Evolutionary conservation across 176 grass and related monocot genomes (phyloP).

Genomic region (Zoysia pacifica): DNA sequence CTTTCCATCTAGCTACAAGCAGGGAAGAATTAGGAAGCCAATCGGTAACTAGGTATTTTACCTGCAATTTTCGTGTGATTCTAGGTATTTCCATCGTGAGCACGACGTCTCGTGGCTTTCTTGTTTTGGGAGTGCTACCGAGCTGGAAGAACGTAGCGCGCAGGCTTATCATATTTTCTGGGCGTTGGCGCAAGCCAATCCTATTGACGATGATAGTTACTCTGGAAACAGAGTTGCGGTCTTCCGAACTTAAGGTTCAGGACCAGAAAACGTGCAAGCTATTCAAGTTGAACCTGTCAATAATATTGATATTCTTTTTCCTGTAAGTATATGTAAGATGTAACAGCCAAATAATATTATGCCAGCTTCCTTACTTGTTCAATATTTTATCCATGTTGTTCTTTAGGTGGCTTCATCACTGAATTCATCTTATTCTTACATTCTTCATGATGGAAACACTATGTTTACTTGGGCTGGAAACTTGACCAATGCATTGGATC

Average conservation of each 20-base stretch:
- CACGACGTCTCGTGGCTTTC: too few species aligned
- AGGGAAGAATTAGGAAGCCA: too few species aligned
- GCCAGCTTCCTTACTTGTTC: conserved; percentile 3
- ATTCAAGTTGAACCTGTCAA: conserved; percentile 75
- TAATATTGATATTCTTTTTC: neutral
- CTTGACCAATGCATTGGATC: conserved; percentile 64
- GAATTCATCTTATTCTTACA: conserved; percentile 92
- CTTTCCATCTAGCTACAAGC: too few species aligned
- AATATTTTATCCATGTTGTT: conserved; percentile 27
- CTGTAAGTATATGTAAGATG: neutral
- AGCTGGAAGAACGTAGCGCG: too few species aligned
- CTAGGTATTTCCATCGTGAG: too few species aligned
- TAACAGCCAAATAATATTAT: neutral
- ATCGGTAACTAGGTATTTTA: too few species aligned
- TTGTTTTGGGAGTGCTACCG: too few species aligned
- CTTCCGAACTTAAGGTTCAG: conserved; percentile 84
- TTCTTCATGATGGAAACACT: conserved; percentile 71
- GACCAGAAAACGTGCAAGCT: conserved; percentile 97
- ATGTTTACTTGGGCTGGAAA: conserved; percentile 85
- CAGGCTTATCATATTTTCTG: too few species aligned
- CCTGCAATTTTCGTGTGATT: too few species aligned
- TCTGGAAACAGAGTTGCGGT: conserved; percentile 74
- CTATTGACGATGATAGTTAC: conserved; percentile 72
- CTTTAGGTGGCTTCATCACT: conserved; percentile 72
- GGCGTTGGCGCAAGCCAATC: too few species aligned